Conservation (phyloP, 1,284 basidiomycete genomes). For the Apiotrichum domesticum region DNA sequence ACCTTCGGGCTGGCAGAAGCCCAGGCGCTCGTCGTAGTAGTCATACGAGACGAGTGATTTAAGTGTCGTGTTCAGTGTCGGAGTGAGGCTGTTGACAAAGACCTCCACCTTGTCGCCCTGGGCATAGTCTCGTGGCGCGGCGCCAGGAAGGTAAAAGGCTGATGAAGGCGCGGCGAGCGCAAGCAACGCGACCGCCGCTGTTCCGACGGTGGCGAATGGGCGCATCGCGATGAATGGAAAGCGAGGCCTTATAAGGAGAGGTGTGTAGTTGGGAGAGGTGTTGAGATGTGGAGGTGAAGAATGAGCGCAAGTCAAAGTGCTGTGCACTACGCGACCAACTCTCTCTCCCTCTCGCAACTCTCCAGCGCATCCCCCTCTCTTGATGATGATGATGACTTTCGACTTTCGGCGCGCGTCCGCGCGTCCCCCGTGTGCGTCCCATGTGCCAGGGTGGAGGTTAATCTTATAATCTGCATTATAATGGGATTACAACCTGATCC, state of each 20-base stretch:
- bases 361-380: no score
- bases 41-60: constrained; percentile 46
- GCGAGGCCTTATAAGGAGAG: background rate
- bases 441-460: no score
- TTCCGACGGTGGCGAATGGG: constrained; percentile 6
- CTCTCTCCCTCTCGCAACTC: no score
- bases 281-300: background rate
- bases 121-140: constrained; percentile 72
- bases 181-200: constrained; percentile 12
- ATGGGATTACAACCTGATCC: no score
- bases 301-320: background rate
- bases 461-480: no score
- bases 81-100: constrained; percentile 74
- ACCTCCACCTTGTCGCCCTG: constrained; percentile 66
- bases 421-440: no score
- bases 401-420: no score
- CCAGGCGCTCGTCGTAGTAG: constrained; percentile 53
- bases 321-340: no score
- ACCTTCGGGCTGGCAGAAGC: constrained; percentile 75
- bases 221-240: constrained; percentile 2
- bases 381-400: no score
- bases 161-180: constrained; percentile 27
- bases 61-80: constrained; percentile 77
- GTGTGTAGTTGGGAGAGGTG: background rate
- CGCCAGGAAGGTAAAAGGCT: constrained; percentile 64